Percentiles rank a stretch among this genome's conserved stretches.
Conservation (phyloP, 2,329 filamentous ascomycete genomes). For the Fusarium solani-melongenae region DNA sequence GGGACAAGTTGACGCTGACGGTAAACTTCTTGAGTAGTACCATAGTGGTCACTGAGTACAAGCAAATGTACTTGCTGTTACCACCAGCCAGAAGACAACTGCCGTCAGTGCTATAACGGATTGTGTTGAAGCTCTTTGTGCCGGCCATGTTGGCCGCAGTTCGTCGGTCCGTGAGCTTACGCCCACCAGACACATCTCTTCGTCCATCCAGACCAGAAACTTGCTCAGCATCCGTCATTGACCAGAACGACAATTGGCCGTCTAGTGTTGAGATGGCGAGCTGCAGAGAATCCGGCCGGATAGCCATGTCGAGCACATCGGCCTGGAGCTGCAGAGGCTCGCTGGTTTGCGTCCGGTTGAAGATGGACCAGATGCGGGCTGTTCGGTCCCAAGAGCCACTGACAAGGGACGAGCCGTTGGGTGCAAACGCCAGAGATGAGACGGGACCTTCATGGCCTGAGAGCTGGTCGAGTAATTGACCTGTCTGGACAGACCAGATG, state of each 20-base stretch:
- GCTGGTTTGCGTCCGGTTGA: constrained; percentile 91
- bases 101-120: constrained; percentile 92
- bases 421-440: constrained; percentile 87
- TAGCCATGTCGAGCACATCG: constrained; percentile 86
- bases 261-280: constrained; percentile 93
- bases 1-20: constrained; percentile 92
- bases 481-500: constrained; percentile 98
- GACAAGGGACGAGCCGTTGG: constrained; percentile 83
- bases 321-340: constrained; percentile 93
- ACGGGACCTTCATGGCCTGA: constrained; percentile 95
- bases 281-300: constrained; percentile 91
- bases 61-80: constrained; percentile 98
- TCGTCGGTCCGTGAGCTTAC: constrained; percentile 86
- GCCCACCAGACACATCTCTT: constrained; percentile 91
- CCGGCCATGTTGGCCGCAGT: constrained; percentile 91
- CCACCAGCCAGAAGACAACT: constrained; percentile 90
- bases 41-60: constrained; percentile 95
- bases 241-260: constrained; percentile 96
- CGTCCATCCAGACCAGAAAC: constrained; percentile 88
- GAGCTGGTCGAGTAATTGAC: constrained; percentile 90
- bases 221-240: constrained; percentile 87
- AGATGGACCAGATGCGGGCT: constrained; percentile 95
- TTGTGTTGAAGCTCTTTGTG: constrained; percentile 89
- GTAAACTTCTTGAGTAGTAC: constrained; percentile 95
- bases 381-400: constrained; percentile 98